Conservation (phyloP, 2,329 filamentous ascomycete species). For the Stachybotrys echinatus region DNA sequence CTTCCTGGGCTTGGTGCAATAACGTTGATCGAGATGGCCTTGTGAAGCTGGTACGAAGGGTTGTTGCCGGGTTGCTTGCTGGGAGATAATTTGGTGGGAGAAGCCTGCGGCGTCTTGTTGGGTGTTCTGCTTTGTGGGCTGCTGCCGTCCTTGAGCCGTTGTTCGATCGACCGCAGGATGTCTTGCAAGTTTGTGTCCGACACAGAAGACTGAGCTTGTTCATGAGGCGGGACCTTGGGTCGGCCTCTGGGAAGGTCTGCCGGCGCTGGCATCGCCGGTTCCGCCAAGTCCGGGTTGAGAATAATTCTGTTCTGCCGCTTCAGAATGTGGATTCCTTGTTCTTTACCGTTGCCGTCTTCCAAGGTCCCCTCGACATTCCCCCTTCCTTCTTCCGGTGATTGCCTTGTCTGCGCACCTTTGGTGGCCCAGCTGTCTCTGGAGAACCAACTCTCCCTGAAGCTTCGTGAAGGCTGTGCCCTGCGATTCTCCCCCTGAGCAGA, state of each 20-base stretch:
- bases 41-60: slow-evolving; percentile 11
- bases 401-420: slow-evolving; percentile 6
- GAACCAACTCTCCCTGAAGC: slow-evolving; percentile 19
- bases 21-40: slow-evolving; percentile 9
- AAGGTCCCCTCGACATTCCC: slow-evolving; percentile 1
- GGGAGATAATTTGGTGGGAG: slow-evolving; percentile 20
- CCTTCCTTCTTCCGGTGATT: slow-evolving; percentile 16
- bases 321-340: slow-evolving; percentile 10
- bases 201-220: slow-evolving; percentile 10
- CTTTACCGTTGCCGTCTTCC: not conserved
- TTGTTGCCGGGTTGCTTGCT: slow-evolving; percentile 11
- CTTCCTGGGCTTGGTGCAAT: not conserved
- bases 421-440: slow-evolving; percentile 24
- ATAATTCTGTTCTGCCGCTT: slow-evolving; percentile 9
- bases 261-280: slow-evolving; percentile 11
- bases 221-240: not conserved
- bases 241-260: not conserved
- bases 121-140: slow-evolving; percentile 16
- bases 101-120: slow-evolving; percentile 11
- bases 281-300: slow-evolving; percentile 13
- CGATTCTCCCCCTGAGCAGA: slow-evolving; percentile 17
- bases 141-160: slow-evolving; percentile 38
- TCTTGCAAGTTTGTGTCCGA: slow-evolving; percentile 44
- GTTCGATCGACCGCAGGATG: slow-evolving; percentile 49
- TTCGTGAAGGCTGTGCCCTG: slow-evolving; percentile 27